Evolutionary conservation across 2,329 filamentous ascomycete species (phyloP), one percentile per base, ranked within the genome.

Genomic region (Aspergillus luchuensis): DNA sequence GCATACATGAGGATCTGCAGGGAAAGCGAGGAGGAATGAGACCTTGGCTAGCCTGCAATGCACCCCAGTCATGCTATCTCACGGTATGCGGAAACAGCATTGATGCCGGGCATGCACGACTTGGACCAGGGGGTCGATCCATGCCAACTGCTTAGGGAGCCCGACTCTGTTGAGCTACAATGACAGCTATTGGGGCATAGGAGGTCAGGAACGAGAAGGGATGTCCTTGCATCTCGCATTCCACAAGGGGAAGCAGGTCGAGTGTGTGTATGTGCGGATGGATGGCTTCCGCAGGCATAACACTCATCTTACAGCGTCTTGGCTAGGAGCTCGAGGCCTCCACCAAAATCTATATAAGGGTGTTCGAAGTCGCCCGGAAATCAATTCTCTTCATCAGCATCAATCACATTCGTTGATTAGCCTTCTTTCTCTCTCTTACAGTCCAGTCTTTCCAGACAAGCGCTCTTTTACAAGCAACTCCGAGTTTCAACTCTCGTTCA

Each of bases 261-360:
- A n/a, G 15, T 15, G 58, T 15, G 58, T 60, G 17, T 15, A 55
- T 57, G 45, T 60, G 57, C 61, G 62, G 51, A 58, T 56, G 25
- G 23, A 53, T 49, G 45, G 30, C 56, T 38, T 30, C 25, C 25
- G 47, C 25, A 30, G 48, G 49, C n/a, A 30, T 47, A 25, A 33
- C 56, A 62, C 61, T 58, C 61, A 21, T 30, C 54, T 49, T 36
- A 49, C 53, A 52, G 48, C 51, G 56, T 50, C 54, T 52, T 62
- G 53, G 25, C 30, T 56, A 41, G 48, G 51, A 33, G 59, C 58
- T 61, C 63, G 61, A 67, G 64, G 66, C 67, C 71, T 60, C 67
- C 61, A 63, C 59, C 43, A 21, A 62, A 57, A 61, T 71, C 68
- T 76, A 76, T 76, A 76, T 72, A 76, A 70, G 65, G 62, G 41